These are phyloP conservation scores for Poa annua DNA, from an alignment of 176 grass and related monocot species.

Conservation along the genomic window DNA sequence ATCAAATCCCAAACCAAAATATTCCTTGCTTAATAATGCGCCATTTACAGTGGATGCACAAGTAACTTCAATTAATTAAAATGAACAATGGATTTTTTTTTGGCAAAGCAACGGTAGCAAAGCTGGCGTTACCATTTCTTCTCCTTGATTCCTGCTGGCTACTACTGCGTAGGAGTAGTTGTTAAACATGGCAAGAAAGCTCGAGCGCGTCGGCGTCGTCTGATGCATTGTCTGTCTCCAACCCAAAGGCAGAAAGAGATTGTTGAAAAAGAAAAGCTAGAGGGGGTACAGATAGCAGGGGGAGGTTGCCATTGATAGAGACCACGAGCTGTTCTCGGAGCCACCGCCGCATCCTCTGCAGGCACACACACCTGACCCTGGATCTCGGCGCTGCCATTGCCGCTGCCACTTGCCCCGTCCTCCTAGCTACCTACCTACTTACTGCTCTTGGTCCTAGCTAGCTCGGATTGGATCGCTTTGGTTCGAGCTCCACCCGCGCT, in stretches of 20 bases:
- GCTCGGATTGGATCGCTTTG: conserved; percentile 36
- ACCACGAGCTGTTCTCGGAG: conserved; percentile 66
- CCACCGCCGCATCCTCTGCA: conserved; percentile 41
- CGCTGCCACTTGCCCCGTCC: conserved; percentile 27
- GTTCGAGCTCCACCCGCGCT: neutral
- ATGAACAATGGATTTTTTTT: neutral
- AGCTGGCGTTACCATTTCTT: neutral
- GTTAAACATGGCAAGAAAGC: conserved; percentile 47
- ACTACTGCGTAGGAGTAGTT: too few species aligned
- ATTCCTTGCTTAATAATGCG: neutral
- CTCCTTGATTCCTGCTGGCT: neutral
- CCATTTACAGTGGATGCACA: neutral
- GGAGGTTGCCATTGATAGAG: conserved; percentile 58
- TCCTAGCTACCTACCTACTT: neutral
- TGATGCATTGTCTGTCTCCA: conserved; percentile 39
- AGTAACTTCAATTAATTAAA: conserved; percentile 1
- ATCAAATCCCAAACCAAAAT: conserved; percentile 45
- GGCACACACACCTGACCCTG: conserved; percentile 42
- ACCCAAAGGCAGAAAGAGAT: conserved; percentile 39
- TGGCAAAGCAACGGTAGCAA: neutral
- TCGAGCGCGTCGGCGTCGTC: conserved; percentile 26
- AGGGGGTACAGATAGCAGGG: conserved; percentile 13
- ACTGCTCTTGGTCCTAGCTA: conserved; percentile 32
- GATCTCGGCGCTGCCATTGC: conserved; percentile 58
- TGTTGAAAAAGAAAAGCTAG: neutral